A percentile compares a stretch with the other conserved stretches of the same genome.
phyloP scores from a whole-genome alignment of 2,329 filamentous ascomycete genomes.

The Fusarium subtropicale region DNA sequence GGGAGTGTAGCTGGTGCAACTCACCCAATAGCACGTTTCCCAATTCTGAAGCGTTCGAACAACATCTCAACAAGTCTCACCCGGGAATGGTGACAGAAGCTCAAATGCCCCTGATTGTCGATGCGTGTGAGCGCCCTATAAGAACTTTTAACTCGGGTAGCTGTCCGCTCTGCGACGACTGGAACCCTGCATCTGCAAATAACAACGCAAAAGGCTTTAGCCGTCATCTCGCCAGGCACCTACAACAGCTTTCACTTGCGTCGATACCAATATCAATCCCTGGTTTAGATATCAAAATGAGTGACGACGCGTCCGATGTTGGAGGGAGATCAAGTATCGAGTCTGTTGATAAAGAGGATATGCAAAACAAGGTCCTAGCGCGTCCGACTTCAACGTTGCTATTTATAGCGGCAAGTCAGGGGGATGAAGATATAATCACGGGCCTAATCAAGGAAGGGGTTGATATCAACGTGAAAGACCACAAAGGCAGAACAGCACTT shows the following conservation, averaged over 20 bases:
- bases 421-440: fast-evolving
- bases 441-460: fast-evolving
- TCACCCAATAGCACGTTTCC: background rate
- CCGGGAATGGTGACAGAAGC: background rate
- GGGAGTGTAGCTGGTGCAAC: background rate
- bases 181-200: fast-evolving
- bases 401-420: no score
- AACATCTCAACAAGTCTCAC: background rate
- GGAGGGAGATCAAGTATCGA: background rate
- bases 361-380: no score
- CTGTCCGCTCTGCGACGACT: background rate
- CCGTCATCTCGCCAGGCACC: background rate
- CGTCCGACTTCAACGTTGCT: no score
- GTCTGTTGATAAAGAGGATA: no score
- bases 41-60: background rate
- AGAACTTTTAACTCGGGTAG: fast-evolving
- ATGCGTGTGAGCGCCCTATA: background rate
- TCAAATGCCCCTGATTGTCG: background rate
- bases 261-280: background rate
- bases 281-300: background rate
- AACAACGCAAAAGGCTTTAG: background rate
- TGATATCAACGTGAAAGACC: background rate
- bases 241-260: background rate
- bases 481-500: background rate
- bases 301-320: background rate